A percentile compares a stretch with the other conserved stretches of the same genome.
phyloP scores from a whole-genome alignment of 2,329 filamentous ascomycete genomes.

The Venturia aucupariae region DNA sequence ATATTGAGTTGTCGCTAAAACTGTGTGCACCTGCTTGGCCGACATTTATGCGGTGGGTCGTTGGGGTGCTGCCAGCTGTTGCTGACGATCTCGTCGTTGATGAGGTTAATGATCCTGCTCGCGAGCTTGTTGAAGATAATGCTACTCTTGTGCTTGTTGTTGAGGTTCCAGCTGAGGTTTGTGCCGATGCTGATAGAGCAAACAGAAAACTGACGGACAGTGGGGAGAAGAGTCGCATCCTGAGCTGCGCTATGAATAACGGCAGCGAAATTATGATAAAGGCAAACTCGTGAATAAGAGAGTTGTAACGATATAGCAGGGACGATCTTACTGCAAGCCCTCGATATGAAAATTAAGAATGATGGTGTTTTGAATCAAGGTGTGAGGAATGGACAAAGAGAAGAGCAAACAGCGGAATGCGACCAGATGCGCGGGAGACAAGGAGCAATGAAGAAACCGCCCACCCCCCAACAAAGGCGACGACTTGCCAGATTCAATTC shows the following conservation, averaged over 20 bases:
- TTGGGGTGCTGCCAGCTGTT: not conserved
- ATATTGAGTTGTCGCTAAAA: conserved; percentile 23
- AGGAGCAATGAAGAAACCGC: not conserved
- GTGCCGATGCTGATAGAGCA: not conserved
- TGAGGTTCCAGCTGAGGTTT: not conserved
- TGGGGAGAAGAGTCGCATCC: not conserved
- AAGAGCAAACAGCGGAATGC: not conserved
- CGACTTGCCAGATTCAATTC: not conserved
- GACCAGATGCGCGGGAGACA: not conserved
- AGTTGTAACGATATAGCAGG: not conserved
- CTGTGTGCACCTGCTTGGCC: conserved; percentile 17
- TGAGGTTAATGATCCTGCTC: not conserved
- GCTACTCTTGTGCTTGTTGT: not conserved
- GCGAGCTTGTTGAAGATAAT: not conserved
- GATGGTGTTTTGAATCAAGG: not conserved
- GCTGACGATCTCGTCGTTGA: not conserved
- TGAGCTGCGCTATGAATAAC: not conserved
- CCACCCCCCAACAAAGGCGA: not conserved
- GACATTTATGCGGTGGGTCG: conserved; percentile 22
- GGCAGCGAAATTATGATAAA: not conserved
- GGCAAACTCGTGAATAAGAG: not conserved
- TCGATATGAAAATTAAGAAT: not conserved
- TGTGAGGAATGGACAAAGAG: not conserved
- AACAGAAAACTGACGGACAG: not conserved
- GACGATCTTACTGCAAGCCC: not conserved